These are phyloP conservation scores for Neurospora sp. DNA, from an alignment of 495 filamentous ascomycete species.

Conservation along the genomic window DNA sequence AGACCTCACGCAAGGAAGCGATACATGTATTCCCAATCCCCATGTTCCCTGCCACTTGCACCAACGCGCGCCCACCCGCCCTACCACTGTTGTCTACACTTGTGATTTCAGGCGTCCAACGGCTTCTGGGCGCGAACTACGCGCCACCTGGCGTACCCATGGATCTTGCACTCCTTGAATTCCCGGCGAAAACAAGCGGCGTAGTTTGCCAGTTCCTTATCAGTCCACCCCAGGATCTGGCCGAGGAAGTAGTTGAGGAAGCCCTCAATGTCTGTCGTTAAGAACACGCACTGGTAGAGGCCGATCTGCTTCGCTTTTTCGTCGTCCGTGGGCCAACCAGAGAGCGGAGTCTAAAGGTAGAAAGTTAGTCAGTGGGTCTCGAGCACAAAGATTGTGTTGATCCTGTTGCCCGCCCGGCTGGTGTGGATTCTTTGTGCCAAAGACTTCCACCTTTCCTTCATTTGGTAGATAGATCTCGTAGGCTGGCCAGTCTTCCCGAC, in stretches of 20 bases:
- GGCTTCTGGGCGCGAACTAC: background rate
- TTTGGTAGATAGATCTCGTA: background rate
- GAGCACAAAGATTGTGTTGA: background rate
- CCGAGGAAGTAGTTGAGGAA: constrained; percentile 22
- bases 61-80: background rate
- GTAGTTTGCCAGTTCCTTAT: constrained; percentile 25
- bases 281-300: constrained; percentile 12
- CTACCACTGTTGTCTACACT: background rate
- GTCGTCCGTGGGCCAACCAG: constrained; percentile 16
- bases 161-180: constrained; percentile 14
- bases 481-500: background rate
- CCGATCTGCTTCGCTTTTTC: background rate
- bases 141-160: constrained; percentile 7
- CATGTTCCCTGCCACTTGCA: background rate
- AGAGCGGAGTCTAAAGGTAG: constrained; percentile 19
- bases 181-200: constrained; percentile 25
- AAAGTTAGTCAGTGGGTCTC: background rate
- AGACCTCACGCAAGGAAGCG: background rate
- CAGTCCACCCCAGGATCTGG: constrained; percentile 23
- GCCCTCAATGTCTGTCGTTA: constrained; percentile 24
- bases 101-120: background rate
- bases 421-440: background rate
- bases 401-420: background rate
- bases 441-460: constrained; percentile 6
- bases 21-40: background rate